Conservation (phyloP, 306 rosid genomes). For the Crotalaria pallida region DNA sequence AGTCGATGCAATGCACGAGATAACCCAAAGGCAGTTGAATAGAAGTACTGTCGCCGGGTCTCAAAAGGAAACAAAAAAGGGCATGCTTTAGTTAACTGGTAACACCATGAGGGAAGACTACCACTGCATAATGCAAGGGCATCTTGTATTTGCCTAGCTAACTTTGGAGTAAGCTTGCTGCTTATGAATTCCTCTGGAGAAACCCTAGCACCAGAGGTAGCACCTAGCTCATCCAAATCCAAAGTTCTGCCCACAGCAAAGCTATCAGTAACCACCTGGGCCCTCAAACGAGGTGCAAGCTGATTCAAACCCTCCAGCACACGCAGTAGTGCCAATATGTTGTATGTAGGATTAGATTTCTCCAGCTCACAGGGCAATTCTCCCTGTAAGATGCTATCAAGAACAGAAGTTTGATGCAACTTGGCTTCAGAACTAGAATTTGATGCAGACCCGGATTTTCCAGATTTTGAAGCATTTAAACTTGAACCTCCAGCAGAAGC, state of each 20-base stretch:
- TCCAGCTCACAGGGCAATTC: slow-evolving; percentile 97
- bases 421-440: slow-evolving; percentile 56
- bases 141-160: slow-evolving; percentile 96
- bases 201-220: slow-evolving; percentile 55
- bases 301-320: slow-evolving; percentile 96
- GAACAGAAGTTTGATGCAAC: slow-evolving; percentile 59
- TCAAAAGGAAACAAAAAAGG: slow-evolving; percentile 98
- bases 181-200: slow-evolving; percentile 74
- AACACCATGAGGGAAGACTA: slow-evolving; percentile 98
- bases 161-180: slow-evolving; percentile 93
- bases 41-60: slow-evolving; percentile 89
- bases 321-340: slow-evolving; percentile 75
- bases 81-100: slow-evolving; percentile 96
- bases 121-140: slow-evolving; percentile 99
- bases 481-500: slow-evolving; percentile 61
- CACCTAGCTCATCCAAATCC: slow-evolving; percentile 55
- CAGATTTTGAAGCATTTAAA: slow-evolving; percentile 50
- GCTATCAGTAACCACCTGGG: slow-evolving; percentile 60
- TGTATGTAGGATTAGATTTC: slow-evolving; percentile 80
- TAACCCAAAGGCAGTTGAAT: slow-evolving; percentile 95
- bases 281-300: slow-evolving; percentile 83
- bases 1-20: slow-evolving; percentile 93
- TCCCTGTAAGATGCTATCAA: slow-evolving; percentile 91
- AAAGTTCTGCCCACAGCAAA: slow-evolving; percentile 67
- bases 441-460: slow-evolving; percentile 55